Evolutionary conservation across 2,329 filamentous ascomycete species (phyloP).

Genomic region (Dendryphion nanum): DNA sequence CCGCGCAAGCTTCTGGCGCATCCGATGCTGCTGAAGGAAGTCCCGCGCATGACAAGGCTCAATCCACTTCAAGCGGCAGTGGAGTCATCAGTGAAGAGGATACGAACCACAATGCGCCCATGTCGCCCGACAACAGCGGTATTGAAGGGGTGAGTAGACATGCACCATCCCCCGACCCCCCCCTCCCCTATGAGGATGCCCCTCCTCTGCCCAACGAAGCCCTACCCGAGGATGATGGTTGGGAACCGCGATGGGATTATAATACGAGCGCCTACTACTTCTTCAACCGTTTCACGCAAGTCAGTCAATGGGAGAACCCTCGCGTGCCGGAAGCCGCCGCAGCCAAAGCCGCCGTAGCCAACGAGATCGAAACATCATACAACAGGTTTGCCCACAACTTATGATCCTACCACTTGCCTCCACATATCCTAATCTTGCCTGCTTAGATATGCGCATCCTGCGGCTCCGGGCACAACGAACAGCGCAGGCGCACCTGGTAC

Average conservation of each 20-base stretch:
- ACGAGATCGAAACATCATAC: slow-evolving; percentile 26
- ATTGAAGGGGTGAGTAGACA: too few species aligned
- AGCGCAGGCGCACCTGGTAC: slow-evolving; percentile 32
- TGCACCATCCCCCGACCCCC: too few species aligned
- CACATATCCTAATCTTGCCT: slow-evolving; percentile 31
- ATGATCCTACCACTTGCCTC: slow-evolving; percentile 18
- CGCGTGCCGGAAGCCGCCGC: slow-evolving; percentile 57
- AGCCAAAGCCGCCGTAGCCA: too few species aligned
- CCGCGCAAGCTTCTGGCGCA: too few species aligned
- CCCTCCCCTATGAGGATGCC: slow-evolving; percentile 14
- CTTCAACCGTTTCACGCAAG: slow-evolving; percentile 74
- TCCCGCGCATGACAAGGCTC: too few species aligned
- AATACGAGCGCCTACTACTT: slow-evolving; percentile 73
- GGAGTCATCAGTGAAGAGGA: too few species aligned
- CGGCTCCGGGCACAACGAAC: slow-evolving; percentile 13
- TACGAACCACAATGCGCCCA: too few species aligned
- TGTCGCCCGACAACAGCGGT: too few species aligned
- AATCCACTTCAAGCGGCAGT: too few species aligned
- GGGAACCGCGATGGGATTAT: slow-evolving; percentile 77
- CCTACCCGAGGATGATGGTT: slow-evolving; percentile 61
- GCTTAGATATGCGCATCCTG: slow-evolving; percentile 17
- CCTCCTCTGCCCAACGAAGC: slow-evolving; percentile 52
- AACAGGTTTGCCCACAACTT: slow-evolving; percentile 37
- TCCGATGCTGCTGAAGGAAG: too few species aligned
- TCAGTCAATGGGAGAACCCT: slow-evolving; percentile 84